Conservation (phyloP, 805 yeast genomes). For the Saccharomycodes ludwigii region DNA sequence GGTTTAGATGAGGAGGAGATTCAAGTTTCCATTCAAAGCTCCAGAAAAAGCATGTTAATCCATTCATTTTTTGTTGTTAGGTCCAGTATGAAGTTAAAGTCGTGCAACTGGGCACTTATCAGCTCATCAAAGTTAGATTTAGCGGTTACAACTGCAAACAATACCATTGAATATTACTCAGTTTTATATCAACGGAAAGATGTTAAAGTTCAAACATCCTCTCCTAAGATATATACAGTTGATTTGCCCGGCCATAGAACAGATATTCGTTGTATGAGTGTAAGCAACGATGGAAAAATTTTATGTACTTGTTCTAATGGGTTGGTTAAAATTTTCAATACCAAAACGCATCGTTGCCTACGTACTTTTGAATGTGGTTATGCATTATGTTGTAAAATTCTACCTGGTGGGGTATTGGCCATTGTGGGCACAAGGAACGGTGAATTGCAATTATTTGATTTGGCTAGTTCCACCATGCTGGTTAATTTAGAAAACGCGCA, state of each 20-base stretch:
- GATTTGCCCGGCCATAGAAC: slow-evolving; percentile 82
- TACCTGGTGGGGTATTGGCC: slow-evolving; percentile 85
- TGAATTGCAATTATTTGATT: slow-evolving; percentile 69
- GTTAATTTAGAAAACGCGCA: slow-evolving; percentile 67
- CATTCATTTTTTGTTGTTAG: slow-evolving; percentile 62
- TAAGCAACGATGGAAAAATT: slow-evolving; percentile 69
- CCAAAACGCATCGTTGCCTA: slow-evolving; percentile 57
- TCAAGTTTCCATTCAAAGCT: slow-evolving; percentile 31
- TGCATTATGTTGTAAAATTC: slow-evolving; percentile 63
- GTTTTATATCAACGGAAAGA: slow-evolving; percentile 50
- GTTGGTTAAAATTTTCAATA: slow-evolving; percentile 78
- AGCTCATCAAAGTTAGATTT: slow-evolving; percentile 42
- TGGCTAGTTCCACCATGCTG: slow-evolving; percentile 66
- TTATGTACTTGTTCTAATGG: slow-evolving; percentile 90
- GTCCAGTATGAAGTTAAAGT: slow-evolving; percentile 48
- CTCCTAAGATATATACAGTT: slow-evolving; percentile 42
- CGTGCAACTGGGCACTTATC: slow-evolving; percentile 50
- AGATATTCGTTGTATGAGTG: slow-evolving; percentile 73
- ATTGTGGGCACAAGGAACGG: slow-evolving; percentile 87
- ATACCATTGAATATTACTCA: slow-evolving; percentile 59
- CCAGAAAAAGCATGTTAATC: slow-evolving; percentile 43
- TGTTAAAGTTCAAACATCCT: slow-evolving; percentile 19
- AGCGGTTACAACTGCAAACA: slow-evolving; percentile 54
- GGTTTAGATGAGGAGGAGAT: slow-evolving; percentile 54
- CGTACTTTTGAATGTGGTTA: slow-evolving; percentile 86